Conservation (phyloP, 371 early-diverging fungal species). For the Rhizopus sp. region DNA sequence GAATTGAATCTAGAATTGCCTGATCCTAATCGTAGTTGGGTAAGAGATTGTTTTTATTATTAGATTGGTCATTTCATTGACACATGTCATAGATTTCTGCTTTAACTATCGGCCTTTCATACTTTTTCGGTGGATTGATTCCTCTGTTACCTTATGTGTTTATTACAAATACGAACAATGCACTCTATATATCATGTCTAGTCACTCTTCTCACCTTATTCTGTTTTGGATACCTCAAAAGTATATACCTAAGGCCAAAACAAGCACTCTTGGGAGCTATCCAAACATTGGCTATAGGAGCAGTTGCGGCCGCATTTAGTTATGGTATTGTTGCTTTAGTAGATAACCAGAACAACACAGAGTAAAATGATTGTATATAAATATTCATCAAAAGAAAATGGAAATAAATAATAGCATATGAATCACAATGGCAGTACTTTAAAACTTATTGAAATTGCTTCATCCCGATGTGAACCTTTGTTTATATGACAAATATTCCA, state of each 20-base stretch:
- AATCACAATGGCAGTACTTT: too few species aligned
- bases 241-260: slow-evolving; percentile 54
- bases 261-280: slow-evolving; percentile 53
- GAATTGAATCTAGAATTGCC: slow-evolving; percentile 72
- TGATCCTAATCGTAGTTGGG: slow-evolving; percentile 61
- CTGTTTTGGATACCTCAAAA: slow-evolving; percentile 70
- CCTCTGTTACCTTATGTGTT: slow-evolving; percentile 71
- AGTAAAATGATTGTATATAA: not conserved
- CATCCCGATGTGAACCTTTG: too few species aligned
- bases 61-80: not conserved
- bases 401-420: too few species aligned
- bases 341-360: slow-evolving; percentile 7
- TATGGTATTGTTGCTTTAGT: slow-evolving; percentile 45
- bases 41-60: slow-evolving; percentile 25
- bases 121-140: slow-evolving; percentile 70
- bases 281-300: slow-evolving; percentile 65
- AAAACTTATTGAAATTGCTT: too few species aligned
- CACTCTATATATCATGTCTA: slow-evolving; percentile 54
- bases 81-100: slow-evolving; percentile 52
- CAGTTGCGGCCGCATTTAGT: slow-evolving; percentile 62
- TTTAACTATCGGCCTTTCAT: slow-evolving; percentile 67
- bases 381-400: too few species aligned
- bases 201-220: slow-evolving; percentile 64
- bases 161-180: slow-evolving; percentile 39
- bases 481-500: too few species aligned